Conservation (phyloP, 345 rosid genomes). For the Eucalyptus polyanthemos region DNA sequence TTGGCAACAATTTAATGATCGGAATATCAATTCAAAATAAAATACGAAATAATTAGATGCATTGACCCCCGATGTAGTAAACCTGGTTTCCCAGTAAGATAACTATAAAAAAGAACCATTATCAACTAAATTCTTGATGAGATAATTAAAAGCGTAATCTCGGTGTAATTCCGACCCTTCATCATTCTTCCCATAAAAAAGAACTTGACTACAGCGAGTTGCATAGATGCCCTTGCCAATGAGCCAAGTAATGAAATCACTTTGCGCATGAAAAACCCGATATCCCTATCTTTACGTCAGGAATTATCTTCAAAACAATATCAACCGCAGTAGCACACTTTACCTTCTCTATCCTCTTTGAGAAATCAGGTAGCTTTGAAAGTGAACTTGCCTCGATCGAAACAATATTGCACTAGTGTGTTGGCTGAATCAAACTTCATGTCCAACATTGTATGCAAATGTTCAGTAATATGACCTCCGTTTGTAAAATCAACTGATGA, state of each 20-base stretch:
- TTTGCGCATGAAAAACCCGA: not conserved
- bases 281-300: not conserved
- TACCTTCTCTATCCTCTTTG: not conserved
- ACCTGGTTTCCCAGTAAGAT: not conserved
- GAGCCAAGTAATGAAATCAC: not conserved
- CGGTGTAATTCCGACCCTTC: not conserved
- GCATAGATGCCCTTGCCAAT: not conserved
- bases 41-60: not conserved
- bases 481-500: not conserved
- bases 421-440: not conserved
- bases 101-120: not conserved
- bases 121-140: not conserved
- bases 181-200: too few species aligned
- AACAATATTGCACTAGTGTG: not conserved
- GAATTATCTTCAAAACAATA: not conserved
- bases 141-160: not conserved
- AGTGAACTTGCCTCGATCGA: not conserved
- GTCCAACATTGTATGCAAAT: not conserved
- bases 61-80: not conserved
- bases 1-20: not conserved
- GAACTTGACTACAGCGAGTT: not conserved
- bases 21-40: not conserved
- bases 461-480: not conserved
- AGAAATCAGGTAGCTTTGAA: not conserved
- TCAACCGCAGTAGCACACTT: not conserved